phyloP scores from a whole-genome alignment of 2,329 filamentous ascomycete species.

The Lecanicillium sp. region DNA sequence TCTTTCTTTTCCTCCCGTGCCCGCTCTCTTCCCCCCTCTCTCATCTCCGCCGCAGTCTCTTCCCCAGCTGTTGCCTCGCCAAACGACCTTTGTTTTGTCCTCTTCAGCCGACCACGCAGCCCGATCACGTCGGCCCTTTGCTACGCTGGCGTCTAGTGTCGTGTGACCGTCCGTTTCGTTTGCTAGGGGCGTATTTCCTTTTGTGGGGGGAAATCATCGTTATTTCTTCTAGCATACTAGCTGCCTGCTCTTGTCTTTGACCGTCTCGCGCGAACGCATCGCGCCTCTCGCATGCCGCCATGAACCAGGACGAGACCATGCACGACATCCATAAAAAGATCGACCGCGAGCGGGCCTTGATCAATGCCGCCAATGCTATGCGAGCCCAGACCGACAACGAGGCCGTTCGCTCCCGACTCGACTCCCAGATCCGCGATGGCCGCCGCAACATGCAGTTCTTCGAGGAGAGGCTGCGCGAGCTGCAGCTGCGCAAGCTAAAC shows the following conservation, averaged over 20 bases:
- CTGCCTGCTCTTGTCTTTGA: neutral
- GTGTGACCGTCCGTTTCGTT: neutral
- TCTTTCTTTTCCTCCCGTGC: slow-evolving; percentile 2
- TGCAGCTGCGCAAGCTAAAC: slow-evolving; percentile 72
- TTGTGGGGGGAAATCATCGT: slow-evolving; percentile 1
- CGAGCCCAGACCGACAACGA: slow-evolving; percentile 93
- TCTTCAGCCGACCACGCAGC: too few species aligned
- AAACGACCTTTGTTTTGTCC: neutral
- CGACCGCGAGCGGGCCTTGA: slow-evolving; percentile 90
- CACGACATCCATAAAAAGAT: slow-evolving; percentile 93
- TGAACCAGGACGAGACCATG: slow-evolving; percentile 57
- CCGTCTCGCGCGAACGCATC: slow-evolving; percentile 30
- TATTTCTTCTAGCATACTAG: neutral
- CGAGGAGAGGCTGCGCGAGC: slow-evolving; percentile 81
- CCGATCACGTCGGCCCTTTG: too few species aligned
- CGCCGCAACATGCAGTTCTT: slow-evolving; percentile 92
- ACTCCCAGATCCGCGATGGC: slow-evolving; percentile 89
- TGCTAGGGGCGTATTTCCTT: slow-evolving; percentile 3
- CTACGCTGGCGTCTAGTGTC: too few species aligned
- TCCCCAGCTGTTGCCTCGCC: slow-evolving; percentile 4
- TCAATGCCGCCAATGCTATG: slow-evolving; percentile 91
- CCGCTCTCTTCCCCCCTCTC: slow-evolving; percentile 6
- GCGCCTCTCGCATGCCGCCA: slow-evolving; percentile 31
- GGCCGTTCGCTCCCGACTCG: slow-evolving; percentile 78
- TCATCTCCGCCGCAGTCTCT: slow-evolving; percentile 5